These are phyloP conservation scores for Pelagomonas calceolata DNA, from an alignment of 108 stramenopile genomes.

Conservation along the genomic window DNA sequence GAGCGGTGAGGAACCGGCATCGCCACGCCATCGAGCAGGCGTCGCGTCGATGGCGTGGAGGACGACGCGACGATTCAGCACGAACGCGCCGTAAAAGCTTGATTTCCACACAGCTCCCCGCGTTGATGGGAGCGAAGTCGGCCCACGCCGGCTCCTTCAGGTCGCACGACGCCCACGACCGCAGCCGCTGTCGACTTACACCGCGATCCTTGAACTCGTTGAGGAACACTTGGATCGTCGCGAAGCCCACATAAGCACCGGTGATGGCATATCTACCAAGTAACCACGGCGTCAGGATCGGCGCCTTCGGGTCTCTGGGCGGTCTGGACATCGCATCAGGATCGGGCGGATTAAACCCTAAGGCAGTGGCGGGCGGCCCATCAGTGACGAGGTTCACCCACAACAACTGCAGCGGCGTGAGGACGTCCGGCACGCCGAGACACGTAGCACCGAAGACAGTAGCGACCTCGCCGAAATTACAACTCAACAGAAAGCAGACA, in stretches of 20 bases:
- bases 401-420: conserved; percentile 93
- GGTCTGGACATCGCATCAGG: conserved; percentile 71
- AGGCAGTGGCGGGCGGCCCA: conserved; percentile 92
- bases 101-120: background rate
- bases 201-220: conserved; percentile 63
- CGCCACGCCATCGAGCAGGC: too few relatives aligned
- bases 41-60: too few relatives aligned
- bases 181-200: conserved; percentile 34
- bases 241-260: conserved; percentile 87
- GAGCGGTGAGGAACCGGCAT: too few relatives aligned
- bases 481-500: conserved; percentile 92
- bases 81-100: too few relatives aligned
- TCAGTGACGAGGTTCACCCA: conserved; percentile 98
- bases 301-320: conserved; percentile 81
- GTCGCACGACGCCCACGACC: conserved; percentile 36
- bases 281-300: conserved; percentile 90
- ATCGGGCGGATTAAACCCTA: conserved; percentile 93
- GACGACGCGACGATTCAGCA: too few relatives aligned
- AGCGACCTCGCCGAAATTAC: conserved; percentile 94
- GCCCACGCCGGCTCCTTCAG: conserved; percentile 16
- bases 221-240: conserved; percentile 84
- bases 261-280: conserved; percentile 81
- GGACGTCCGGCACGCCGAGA: conserved; percentile 83
- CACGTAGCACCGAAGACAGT: conserved; percentile 81
- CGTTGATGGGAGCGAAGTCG: background rate